These are phyloP conservation scores for Polytrichum formosum DNA, from an alignment of 225 moss, liverwort and hornwort species.

Conservation along the genomic window DNA sequence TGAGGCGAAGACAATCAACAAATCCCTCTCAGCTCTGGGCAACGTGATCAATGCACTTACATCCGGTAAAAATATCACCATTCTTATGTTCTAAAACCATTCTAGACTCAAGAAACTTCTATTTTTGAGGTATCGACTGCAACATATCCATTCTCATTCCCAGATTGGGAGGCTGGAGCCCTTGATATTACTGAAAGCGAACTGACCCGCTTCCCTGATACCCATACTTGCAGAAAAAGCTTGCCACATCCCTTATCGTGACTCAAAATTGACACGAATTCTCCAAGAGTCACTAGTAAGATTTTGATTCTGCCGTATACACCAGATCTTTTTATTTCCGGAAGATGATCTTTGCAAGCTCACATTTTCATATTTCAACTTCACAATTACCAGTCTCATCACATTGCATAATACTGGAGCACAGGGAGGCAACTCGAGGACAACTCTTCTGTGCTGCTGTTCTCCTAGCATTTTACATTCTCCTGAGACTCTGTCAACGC, in stretches of 20 bases:
- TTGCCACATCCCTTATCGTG: constrained; percentile 56
- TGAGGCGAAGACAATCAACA: constrained; percentile 51
- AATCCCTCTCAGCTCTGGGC: constrained; percentile 47
- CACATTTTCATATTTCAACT: too few relatives aligned
- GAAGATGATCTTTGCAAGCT: too few relatives aligned
- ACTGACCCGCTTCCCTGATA: too few relatives aligned
- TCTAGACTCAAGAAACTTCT: not conserved
- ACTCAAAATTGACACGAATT: constrained; percentile 65
- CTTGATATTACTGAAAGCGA: too few relatives aligned
- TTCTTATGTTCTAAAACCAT: not conserved
- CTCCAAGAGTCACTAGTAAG: constrained; percentile 69
- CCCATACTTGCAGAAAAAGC: constrained; percentile 36
- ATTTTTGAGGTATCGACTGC: too few relatives aligned
- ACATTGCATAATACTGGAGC: too few relatives aligned
- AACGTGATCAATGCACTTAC: constrained; percentile 43
- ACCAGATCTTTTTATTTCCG: too few relatives aligned
- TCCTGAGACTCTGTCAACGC: constrained; percentile 58
- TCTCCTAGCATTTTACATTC: constrained; percentile 54
- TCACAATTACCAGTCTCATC: too few relatives aligned
- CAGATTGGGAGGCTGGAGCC: too few relatives aligned
- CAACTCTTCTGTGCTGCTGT: constrained; percentile 60
- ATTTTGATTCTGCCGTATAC: not conserved
- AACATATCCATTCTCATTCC: too few relatives aligned
- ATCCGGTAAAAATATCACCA: constrained; percentile 14
- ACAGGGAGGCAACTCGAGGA: constrained; percentile 64